Evolutionary conservation across 768 basidiomycete genomes (phyloP), one percentile per base, ranked within the genome.

Genomic region (Pleurotus pulmonarius): DNA sequence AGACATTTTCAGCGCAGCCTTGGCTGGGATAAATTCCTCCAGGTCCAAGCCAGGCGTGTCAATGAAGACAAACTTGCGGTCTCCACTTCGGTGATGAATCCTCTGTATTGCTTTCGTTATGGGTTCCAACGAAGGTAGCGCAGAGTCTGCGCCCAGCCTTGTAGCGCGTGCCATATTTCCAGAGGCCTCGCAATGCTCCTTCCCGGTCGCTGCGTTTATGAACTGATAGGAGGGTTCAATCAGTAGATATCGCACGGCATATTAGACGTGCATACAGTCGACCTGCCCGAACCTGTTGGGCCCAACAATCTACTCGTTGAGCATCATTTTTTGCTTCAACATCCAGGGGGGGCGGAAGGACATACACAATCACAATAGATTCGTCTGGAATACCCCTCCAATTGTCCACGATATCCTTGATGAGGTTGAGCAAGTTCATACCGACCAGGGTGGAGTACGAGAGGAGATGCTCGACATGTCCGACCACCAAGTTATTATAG

Each of bases 1-100:
- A 0, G 4, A 46, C 40, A 45, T 38, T 26, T 20, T 56, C 43
- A 22, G 57, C 56, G 56, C 37, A 18, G 46, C 40, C 55, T 63
- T 46, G n/a, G 58, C 55, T 9, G 29, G 37, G 26, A 52, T 37
- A 11, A 37, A 16, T 18, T 52, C 51, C 15, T 61, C 47, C 2
- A 57, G 45, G 38, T 62, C 47, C 18, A 65, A 55, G 2, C 58
- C 64, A n/a, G 64, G 64, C 16, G 64, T 63, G 39, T 65, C 64
- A 13, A 63, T 56, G 16, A 65, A 52, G 12, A 44, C 38, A 40
- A 39, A 52, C 39, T 52, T 37, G 9, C 51, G 51, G 8, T 52
- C n/a, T 5, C 8, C 5, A 6, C 9, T n/a, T 15, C 11, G 15
- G 13, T 16, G 13, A 3, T 18, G 16, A 18, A 52, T 38, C 9